Evolutionary conservation across 352 stramenopile species (phyloP), one percentile per base, ranked within the genome.

Genomic region (Phytophthora litchii): DNA sequence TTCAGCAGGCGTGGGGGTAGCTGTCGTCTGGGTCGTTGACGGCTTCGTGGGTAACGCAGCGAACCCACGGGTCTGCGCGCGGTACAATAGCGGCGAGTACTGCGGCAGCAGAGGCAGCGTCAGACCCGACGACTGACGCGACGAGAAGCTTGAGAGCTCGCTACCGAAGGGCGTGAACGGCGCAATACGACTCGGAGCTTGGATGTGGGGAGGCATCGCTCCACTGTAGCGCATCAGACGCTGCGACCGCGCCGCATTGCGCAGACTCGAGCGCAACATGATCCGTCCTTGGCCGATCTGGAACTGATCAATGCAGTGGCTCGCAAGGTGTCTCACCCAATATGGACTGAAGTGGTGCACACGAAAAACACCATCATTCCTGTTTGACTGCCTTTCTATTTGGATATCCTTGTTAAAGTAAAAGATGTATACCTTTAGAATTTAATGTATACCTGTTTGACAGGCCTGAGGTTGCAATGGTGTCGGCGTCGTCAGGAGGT

Each of bases 211-310:
- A 29, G 51, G 44, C 16, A 54, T 7, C 6, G 32, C 23, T 4
- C 51, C 51, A 23, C 42, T 64, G 36, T 59, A 65, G 45, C 50
- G 66, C 48, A 70, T 37, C 13, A 83, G 48, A 7, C 61, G 61
- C 52, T 83, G 68, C 12, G 67, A 68, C 13, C 64, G 74, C 68
- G 57, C 54, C 37, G 50, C 65, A 35, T 76, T 71, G 48, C 71
- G 66, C 47, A 83, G 60, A 54, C 74, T 67, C 11, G 69, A 79
- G 51, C 69, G 72, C 59, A 84, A 42, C 74, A 85, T 85, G 27
- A 31, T 54, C 12, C 38, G 44, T 57, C 41, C 38, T 57, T 40
- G 20, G 32, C 41, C 27, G 60, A 58, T 57, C 31, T 57, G n/a
- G 38, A 67, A 60, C 58, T 55, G 49, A 14, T 36, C 14, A n/a